These are phyloP conservation scores for Conoideocrella luteorostrata DNA, from an alignment of 2,329 filamentous ascomycete species.

Conservation along the genomic window DNA sequence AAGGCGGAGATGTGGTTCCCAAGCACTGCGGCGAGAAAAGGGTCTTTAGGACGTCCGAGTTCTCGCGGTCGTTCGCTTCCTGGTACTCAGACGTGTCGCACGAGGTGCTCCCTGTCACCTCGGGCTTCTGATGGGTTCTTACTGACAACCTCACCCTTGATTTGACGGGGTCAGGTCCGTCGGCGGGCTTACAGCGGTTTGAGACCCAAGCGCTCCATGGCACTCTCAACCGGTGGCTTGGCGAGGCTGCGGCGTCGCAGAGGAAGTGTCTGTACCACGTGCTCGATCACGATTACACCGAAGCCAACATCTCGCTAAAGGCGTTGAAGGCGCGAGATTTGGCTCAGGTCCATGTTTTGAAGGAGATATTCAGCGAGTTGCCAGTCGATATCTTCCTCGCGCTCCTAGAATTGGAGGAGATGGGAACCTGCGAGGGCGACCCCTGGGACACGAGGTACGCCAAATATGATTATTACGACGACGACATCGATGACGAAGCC, in stretches of 20 bases:
- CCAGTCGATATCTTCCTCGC: conserved; percentile 27
- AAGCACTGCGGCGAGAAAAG: conserved; percentile 28
- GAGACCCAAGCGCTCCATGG: conserved; percentile 13
- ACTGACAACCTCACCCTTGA: conserved; percentile 42
- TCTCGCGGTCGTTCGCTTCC: conserved; percentile 16
- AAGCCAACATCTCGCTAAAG: conserved; percentile 22
- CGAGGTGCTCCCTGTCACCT: conserved; percentile 39
- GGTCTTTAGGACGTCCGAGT: conserved; percentile 23
- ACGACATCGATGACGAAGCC: conserved; percentile 8
- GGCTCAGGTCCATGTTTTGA: conserved; percentile 18
- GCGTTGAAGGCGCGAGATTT: conserved; percentile 22
- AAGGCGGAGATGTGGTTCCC: conserved; percentile 39
- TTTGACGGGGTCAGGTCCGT: conserved; percentile 12
- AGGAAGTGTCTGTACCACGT: conserved; percentile 20
- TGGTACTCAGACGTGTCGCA: conserved; percentile 49
- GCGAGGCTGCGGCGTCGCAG: neutral
- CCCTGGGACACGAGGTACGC: neutral
- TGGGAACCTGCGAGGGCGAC: conserved; percentile 11
- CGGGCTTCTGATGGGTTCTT: conserved; percentile 43
- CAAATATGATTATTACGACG: conserved; percentile 3
- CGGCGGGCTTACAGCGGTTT: conserved; percentile 10
- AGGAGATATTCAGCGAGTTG: conserved; percentile 16
- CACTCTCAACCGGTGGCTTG: conserved; percentile 22
- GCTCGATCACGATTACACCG: conserved; percentile 28
- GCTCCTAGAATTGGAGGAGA: conserved; percentile 22